A percentile compares a stretch with the other conserved stretches of the same genome.
Evolutionary conservation across 495 filamentous ascomycete species (phyloP).

Genomic region (Hypoxylon trugodes): DNA sequence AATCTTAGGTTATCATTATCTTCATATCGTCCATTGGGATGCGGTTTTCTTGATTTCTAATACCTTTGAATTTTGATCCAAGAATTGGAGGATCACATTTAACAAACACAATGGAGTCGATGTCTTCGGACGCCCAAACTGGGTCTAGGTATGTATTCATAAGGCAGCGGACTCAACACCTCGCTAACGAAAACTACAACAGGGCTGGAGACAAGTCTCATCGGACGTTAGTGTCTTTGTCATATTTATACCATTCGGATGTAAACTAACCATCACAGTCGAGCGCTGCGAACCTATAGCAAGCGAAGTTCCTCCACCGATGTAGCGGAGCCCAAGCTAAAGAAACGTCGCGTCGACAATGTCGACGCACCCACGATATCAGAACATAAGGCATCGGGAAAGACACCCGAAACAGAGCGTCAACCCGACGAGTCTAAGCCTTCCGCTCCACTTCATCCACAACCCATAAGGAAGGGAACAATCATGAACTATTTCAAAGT

Average conservation of each 20-base stretch:
- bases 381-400: not conserved
- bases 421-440: not conserved
- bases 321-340: slow-evolving; percentile 20
- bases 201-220: slow-evolving; percentile 3
- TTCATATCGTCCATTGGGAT: not conserved
- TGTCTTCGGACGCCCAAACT: not conserved
- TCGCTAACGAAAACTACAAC: not conserved
- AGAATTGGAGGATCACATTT: not conserved
- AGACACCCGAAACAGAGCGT: not conserved
- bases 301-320: slow-evolving; percentile 39
- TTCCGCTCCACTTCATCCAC: slow-evolving; percentile 11
- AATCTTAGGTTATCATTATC: not conserved
- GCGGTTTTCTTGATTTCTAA: not conserved
- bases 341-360: slow-evolving; percentile 29
- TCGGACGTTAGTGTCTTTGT: slow-evolving; percentile 11
- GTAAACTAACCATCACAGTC: slow-evolving; percentile 36
- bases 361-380: not conserved
- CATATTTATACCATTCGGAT: not conserved
- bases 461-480: slow-evolving; percentile 44
- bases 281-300: slow-evolving; percentile 55
- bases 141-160: slow-evolving; percentile 11
- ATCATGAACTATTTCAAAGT: slow-evolving; percentile 56
- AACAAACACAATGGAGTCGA: slow-evolving; percentile 2
- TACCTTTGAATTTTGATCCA: not conserved
- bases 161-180: not conserved